A percentile compares a stretch with the other conserved stretches of the same genome.
These are phyloP conservation scores for Funneliformis caledonium DNA, from an alignment of 371 early-diverging fungal species.

Conservation along the genomic window DNA sequence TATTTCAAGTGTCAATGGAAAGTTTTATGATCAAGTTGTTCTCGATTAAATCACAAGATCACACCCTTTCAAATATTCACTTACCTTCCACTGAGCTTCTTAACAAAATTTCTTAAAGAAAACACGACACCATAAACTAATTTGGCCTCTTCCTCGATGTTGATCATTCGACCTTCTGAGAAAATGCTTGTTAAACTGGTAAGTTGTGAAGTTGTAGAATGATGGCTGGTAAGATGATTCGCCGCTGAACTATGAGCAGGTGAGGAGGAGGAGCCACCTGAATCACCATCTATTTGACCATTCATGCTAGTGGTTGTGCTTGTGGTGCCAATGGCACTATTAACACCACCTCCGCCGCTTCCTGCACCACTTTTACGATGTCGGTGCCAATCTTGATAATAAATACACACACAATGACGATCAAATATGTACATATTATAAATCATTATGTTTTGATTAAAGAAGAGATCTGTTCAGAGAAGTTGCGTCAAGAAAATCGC, in stretches of 20 bases:
- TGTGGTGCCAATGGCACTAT: constrained; percentile 36
- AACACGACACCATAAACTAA: constrained; percentile 92
- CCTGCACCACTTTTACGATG: constrained; percentile 49
- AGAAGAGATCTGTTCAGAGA: not conserved
- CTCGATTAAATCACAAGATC: not conserved
- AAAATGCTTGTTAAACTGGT: constrained; percentile 45
- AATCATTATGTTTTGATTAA: constrained; percentile 53
- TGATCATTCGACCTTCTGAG: constrained; percentile 54
- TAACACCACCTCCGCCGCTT: constrained; percentile 44
- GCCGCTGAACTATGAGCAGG: not conserved
- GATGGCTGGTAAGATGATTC: constrained; percentile 29
- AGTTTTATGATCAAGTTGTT: not conserved
- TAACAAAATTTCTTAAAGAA: constrained; percentile 86
- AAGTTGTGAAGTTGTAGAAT: constrained; percentile 46
- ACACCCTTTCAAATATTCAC: not conserved
- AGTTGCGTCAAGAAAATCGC: not conserved
- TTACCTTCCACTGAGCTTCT: constrained; percentile 68
- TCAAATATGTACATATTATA: constrained; percentile 92
- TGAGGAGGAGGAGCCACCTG: constrained; percentile 3
- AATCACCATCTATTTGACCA: constrained; percentile 14
- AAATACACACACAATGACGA: constrained; percentile 90
- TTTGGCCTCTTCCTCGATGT: constrained; percentile 89
- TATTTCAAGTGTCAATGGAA: too few species aligned
- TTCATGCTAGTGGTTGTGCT: constrained; percentile 36
- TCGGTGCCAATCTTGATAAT: constrained; percentile 77